Evolutionary conservation across 2,329 filamentous ascomycete species (phyloP).

Genomic region (Exophiala phaeomuriformis): DNA sequence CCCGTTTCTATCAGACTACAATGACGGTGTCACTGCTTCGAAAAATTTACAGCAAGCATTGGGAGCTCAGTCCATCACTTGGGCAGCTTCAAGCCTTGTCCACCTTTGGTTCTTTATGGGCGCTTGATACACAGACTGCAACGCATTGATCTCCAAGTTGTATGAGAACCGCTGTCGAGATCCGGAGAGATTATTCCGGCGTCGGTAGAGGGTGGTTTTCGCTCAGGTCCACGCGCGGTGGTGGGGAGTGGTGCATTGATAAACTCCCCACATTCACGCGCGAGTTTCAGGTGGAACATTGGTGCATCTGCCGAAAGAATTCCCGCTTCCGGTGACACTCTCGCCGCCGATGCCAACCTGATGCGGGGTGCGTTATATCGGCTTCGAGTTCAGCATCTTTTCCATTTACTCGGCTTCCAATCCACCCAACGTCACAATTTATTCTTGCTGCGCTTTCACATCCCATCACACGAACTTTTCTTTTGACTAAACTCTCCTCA

Average conservation of each 20-base stretch:
- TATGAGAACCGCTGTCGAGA: not conserved
- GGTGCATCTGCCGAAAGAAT: not conserved
- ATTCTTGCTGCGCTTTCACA: not conserved
- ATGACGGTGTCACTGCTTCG: conserved; percentile 17
- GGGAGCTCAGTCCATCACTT: conserved; percentile 8
- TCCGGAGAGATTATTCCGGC: not conserved
- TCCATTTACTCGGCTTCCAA: not conserved
- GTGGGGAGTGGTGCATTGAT: no score
- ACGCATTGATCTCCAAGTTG: no score
- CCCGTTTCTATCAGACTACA: conserved; percentile 15
- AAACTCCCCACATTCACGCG: no score
- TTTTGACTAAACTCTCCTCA: not conserved
- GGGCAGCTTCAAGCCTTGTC: conserved; percentile 7
- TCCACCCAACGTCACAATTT: not conserved
- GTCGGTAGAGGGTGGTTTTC: no score
- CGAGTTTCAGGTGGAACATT: no score
- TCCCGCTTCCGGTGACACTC: conserved; percentile 9
- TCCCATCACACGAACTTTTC: not conserved
- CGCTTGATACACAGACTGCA: no score
- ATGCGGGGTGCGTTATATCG: no score
- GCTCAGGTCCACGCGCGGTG: no score
- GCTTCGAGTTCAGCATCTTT: not conserved
- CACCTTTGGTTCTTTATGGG: conserved; percentile 13
- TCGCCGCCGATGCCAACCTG: no score
- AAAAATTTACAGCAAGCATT: conserved; percentile 13